phyloP scores from a whole-genome alignment of 2,329 filamentous ascomycete genomes.

The Cercospora brassicicola region DNA sequence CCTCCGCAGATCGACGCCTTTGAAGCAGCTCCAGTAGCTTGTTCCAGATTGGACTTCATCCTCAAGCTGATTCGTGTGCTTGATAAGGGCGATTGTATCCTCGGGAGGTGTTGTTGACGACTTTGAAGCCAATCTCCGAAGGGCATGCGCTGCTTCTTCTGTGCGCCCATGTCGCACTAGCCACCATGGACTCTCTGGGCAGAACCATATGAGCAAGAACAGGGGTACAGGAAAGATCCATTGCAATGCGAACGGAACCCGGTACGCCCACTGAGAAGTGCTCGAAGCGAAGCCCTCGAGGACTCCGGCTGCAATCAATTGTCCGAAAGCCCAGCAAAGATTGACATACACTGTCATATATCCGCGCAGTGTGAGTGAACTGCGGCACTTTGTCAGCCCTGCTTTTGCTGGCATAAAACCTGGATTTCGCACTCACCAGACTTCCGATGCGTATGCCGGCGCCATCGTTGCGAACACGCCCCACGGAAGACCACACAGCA shows the following conservation, averaged over 20 bases:
- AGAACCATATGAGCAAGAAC: conserved; percentile 23
- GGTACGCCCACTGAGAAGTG: conserved; percentile 39
- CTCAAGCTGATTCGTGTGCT: conserved; percentile 37
- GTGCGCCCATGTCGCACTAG: conserved; percentile 36
- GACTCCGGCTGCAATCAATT: conserved; percentile 46
- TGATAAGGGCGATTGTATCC: conserved; percentile 38
- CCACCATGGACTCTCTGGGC: conserved; percentile 39
- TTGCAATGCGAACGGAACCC: conserved; percentile 44
- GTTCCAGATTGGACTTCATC: conserved; percentile 40
- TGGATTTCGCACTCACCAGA: conserved; percentile 9
- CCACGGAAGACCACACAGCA: conserved; percentile 32
- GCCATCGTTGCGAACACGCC: conserved; percentile 21
- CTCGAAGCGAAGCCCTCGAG: conserved; percentile 28
- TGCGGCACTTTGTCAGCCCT: background rate
- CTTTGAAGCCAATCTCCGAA: conserved; percentile 35
- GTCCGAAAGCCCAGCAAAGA: conserved; percentile 46
- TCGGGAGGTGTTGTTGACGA: conserved; percentile 27
- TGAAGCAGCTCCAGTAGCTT: conserved; percentile 42
- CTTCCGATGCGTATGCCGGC: conserved; percentile 20
- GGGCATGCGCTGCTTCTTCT: conserved; percentile 35
- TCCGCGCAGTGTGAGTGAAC: conserved; percentile 54
- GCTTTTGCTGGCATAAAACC: background rate
- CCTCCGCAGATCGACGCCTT: conserved; percentile 42
- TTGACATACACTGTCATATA: conserved; percentile 58
- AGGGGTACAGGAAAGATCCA: conserved; percentile 40